Evolutionary conservation across 1,284 basidiomycete genomes (phyloP).

Genomic region (Trametes hirsuta): DNA sequence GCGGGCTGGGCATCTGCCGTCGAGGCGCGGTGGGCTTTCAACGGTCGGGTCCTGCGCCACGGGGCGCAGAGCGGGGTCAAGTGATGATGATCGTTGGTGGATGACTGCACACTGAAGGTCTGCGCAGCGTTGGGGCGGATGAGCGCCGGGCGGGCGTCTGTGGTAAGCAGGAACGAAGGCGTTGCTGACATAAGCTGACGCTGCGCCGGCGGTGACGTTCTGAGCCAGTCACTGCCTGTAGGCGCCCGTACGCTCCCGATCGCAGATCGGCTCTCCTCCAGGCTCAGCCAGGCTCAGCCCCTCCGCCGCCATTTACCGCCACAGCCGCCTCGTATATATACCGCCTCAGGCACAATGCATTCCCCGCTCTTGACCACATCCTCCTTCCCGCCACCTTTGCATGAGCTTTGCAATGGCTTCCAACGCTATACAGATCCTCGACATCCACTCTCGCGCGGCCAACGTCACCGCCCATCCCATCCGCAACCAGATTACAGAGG

Average conservation of each 20-base stretch:
- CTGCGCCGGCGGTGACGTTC: slow-evolving; percentile 4
- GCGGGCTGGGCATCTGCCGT: not conserved
- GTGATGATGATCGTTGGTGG: slow-evolving; percentile 23
- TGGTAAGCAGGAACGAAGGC: slow-evolving; percentile 23
- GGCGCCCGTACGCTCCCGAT: not conserved
- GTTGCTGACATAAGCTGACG: slow-evolving; percentile 26
- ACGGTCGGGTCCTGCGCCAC: not conserved
- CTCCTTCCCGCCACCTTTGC: not conserved
- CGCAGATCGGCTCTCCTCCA: not conserved
- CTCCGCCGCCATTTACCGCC: not conserved
- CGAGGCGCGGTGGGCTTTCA: not conserved
- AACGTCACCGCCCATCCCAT: slow-evolving; percentile 41
- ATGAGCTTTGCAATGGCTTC: slow-evolving; percentile 14
- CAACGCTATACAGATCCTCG: slow-evolving; percentile 45
- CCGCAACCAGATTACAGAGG: slow-evolving; percentile 51
- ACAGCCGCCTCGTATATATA: slow-evolving; percentile 14
- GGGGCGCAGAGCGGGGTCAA: slow-evolving; percentile 13
- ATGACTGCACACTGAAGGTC: not conserved
- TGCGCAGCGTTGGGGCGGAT: not conserved
- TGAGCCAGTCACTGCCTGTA: not conserved
- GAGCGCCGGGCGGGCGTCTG: slow-evolving; percentile 4
- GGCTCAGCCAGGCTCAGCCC: not conserved
- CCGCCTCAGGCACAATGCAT: slow-evolving; percentile 1
- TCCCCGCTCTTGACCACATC: not conserved
- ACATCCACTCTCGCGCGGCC: slow-evolving; percentile 44